Evolutionary conservation across 2,329 filamentous ascomycete species (phyloP).

Genomic region (Alternaria dauci): DNA sequence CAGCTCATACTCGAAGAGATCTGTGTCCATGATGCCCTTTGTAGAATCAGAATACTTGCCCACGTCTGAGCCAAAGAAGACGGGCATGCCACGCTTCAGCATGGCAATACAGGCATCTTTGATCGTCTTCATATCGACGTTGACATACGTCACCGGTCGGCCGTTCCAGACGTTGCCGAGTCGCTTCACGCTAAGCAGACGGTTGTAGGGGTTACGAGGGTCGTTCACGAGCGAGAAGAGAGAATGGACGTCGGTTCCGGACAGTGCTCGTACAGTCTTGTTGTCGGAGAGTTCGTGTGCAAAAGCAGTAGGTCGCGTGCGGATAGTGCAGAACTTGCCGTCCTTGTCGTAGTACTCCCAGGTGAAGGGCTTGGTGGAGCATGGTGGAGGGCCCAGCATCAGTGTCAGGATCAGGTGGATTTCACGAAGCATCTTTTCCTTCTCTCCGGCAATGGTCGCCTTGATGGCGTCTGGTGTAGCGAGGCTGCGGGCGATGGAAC

Average conservation of each 20-base stretch:
- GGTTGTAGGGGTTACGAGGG: constrained; percentile 77
- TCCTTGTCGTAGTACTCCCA: constrained; percentile 82
- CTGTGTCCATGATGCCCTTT: constrained; percentile 81
- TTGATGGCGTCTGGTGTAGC: constrained; percentile 49
- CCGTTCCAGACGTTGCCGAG: constrained; percentile 85
- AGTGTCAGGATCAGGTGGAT: constrained; percentile 84
- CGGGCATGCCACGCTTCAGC: constrained; percentile 78
- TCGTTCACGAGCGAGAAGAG: constrained; percentile 88
- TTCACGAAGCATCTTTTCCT: constrained; percentile 79
- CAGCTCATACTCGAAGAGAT: constrained; percentile 79
- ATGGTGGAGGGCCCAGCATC: constrained; percentile 80
- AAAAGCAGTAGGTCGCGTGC: constrained; percentile 74
- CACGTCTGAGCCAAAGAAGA: constrained; percentile 91
- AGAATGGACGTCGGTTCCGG: constrained; percentile 67
- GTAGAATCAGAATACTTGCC: constrained; percentile 77
- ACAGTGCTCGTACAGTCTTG: constrained; percentile 65
- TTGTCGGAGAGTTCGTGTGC: constrained; percentile 71
- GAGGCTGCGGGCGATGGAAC: constrained; percentile 60
- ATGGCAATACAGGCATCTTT: constrained; percentile 78
- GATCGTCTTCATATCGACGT: constrained; percentile 76
- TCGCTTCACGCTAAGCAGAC: constrained; percentile 76
- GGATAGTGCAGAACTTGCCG: constrained; percentile 69
- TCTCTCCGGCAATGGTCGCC: constrained; percentile 60
- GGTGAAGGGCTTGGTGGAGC: constrained; percentile 71
- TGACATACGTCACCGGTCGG: constrained; percentile 79